phyloP scores from a whole-genome alignment of 495 filamentous ascomycete species.

The Geopyxis carbonaria region DNA sequence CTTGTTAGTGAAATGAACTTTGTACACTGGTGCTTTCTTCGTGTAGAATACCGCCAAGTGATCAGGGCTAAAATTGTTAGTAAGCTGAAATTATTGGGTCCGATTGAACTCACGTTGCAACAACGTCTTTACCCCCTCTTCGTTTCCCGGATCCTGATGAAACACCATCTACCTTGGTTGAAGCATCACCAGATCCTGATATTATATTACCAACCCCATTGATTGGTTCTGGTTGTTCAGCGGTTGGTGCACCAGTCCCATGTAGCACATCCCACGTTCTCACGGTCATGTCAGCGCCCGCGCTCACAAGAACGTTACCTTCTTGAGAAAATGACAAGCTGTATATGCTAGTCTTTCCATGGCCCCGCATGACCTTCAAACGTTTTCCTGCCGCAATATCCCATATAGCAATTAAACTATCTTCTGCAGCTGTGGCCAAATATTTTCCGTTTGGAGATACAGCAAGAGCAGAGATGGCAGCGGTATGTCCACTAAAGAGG shows the following conservation, averaged over 20 bases:
- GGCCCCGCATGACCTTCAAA: conserved; percentile 82
- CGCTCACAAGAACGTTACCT: conserved; percentile 69
- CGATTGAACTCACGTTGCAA: conserved; percentile 39
- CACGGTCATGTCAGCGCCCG: conserved; percentile 81
- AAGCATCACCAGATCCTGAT: conserved; percentile 17
- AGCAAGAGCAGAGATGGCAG: conserved; percentile 62
- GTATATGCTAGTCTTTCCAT: conserved; percentile 86
- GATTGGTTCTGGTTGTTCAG: conserved; percentile 34
- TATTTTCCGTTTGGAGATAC: conserved; percentile 76
- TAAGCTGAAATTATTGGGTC: neutral
- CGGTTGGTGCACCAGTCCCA: conserved; percentile 38
- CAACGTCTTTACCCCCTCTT: conserved; percentile 83
- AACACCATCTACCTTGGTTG: conserved; percentile 23
- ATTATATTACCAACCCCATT: conserved; percentile 29
- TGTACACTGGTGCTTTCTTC: conserved; percentile 88
- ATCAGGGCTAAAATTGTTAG: conserved; percentile 37
- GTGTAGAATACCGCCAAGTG: conserved; percentile 87
- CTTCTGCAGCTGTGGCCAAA: conserved; percentile 70
- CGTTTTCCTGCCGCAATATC: conserved; percentile 66
- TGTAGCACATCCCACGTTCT: conserved; percentile 70
- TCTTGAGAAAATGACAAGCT: conserved; percentile 81
- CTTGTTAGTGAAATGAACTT: conserved; percentile 82
- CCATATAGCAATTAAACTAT: conserved; percentile 82
- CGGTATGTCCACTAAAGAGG: conserved; percentile 79
- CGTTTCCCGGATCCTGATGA: conserved; percentile 22